Percentiles rank a stretch among this genome's conserved stretches.
Evolutionary conservation across 2,329 filamentous ascomycete species (phyloP).

Genomic region (Alternaria triticimaculans): DNA sequence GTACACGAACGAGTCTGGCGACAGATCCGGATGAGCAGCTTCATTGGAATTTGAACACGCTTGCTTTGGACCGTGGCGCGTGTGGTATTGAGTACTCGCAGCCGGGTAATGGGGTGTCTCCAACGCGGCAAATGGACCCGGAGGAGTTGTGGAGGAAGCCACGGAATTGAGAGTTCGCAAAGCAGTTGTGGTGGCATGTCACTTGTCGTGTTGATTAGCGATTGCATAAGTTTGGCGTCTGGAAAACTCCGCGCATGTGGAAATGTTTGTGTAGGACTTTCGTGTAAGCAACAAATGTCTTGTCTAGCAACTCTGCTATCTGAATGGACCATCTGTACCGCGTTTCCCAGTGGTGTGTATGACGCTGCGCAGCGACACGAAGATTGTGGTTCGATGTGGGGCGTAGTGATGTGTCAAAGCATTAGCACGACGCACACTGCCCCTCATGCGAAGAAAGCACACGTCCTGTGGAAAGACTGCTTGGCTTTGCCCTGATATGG

Average conservation of each 20-base stretch:
- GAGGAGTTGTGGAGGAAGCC: constrained; percentile 39
- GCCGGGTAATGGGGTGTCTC: constrained; percentile 13
- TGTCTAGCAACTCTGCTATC: not conserved
- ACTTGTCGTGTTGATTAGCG: constrained; percentile 11
- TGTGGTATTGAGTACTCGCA: constrained; percentile 42
- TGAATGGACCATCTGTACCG: not conserved
- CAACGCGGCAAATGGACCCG: constrained; percentile 18
- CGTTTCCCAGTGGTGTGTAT: not conserved
- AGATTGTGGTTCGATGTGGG: not conserved
- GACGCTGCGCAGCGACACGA: not conserved
- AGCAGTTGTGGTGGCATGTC: not conserved
- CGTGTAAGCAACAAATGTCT: not conserved
- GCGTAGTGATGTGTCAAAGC: not conserved
- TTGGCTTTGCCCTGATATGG: not conserved
- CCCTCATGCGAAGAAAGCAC: not conserved
- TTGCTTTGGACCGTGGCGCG: constrained; percentile 40
- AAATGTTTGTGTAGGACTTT: not conserved
- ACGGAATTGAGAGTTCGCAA: constrained; percentile 1
- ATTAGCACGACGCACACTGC: not conserved
- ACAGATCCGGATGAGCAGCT: constrained; percentile 44
- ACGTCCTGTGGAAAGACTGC: rapidly evolving
- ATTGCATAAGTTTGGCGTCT: constrained; percentile 14
- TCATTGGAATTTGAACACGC: constrained; percentile 44
- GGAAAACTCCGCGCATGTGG: not conserved
- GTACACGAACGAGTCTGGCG: constrained; percentile 34